Conservation (phyloP, 495 filamentous ascomycete genomes). For the Durotheca rogersii region DNA sequence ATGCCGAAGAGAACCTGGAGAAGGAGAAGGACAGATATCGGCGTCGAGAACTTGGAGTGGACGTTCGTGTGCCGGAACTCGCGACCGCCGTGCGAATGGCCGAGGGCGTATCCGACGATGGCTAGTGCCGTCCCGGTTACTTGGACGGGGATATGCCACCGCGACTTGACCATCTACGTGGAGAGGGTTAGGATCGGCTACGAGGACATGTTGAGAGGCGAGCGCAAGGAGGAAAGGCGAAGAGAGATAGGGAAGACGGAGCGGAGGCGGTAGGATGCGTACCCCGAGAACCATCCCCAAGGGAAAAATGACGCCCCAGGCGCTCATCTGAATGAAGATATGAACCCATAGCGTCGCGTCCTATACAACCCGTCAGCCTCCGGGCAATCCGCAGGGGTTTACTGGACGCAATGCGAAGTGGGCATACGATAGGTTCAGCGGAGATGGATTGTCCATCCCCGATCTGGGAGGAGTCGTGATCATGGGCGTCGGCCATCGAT, state of each 20-base stretch:
- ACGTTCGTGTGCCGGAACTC: slow-evolving; percentile 77
- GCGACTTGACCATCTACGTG: slow-evolving; percentile 75
- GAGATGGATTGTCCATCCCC: slow-evolving; percentile 74
- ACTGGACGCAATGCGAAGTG: not conserved
- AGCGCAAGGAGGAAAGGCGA: not conserved
- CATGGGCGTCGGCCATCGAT: slow-evolving; percentile 60
- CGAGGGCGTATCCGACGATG: slow-evolving; percentile 83
- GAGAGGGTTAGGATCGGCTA: not conserved
- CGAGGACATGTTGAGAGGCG: not conserved
- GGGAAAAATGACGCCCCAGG: slow-evolving; percentile 91
- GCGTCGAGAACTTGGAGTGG: slow-evolving; percentile 77
- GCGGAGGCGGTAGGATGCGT: slow-evolving; percentile 36
- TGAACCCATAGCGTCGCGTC: slow-evolving; percentile 90
- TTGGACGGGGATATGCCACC: slow-evolving; percentile 94
- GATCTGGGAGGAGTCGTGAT: slow-evolving; percentile 72
- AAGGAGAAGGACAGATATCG: slow-evolving; percentile 74
- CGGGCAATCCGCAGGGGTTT: slow-evolving; percentile 4
- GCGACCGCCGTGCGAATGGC: slow-evolving; percentile 85
- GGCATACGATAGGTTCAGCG: slow-evolving; percentile 79
- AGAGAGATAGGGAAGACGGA: not conserved
- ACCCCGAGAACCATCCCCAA: slow-evolving; percentile 94
- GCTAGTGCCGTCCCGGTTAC: slow-evolving; percentile 71
- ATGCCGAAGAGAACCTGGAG: slow-evolving; percentile 77
- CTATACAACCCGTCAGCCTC: slow-evolving; percentile 43
- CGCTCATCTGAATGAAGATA: slow-evolving; percentile 81